Evolutionary conservation across 257 asterid genomes (phyloP), one percentile per base, ranked within the genome.

Genomic region (Penstemon newberryi): DNA sequence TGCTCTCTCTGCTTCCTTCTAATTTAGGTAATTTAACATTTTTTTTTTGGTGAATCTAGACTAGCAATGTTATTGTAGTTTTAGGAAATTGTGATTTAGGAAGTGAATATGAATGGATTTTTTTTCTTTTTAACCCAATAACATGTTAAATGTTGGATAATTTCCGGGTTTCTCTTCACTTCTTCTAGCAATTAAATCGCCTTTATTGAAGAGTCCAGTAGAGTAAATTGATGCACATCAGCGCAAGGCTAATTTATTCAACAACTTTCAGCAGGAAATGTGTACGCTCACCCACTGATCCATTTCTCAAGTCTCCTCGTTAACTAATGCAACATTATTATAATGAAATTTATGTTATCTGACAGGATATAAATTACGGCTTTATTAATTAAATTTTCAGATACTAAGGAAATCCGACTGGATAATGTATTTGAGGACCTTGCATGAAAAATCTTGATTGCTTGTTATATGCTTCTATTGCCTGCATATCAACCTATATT

Each of bases 1-100:
- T 88, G 66, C 84, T 86, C 81, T 44, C 78, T 85, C 55, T 85
- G 66, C 76, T 91, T 71, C 83, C 92, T 69, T 10, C 78, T 78
- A 70, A 67, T 80, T 56, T 76, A 63, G 97, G 97, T 91, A 83
- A 65, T 56, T 66, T 61, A 4, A 8, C 60, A 1, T 6, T 45
- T 47, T 66, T 0, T 12, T 8, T 37, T 55, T 33, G 33, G 63
- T 63, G 46, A 12, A 10, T 39, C 70, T 66, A 58, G 5, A 45
- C 38, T 5, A 15, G 8, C 12, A 11, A 25, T 4, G 37, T 52
- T 36, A 53, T 18, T 6, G 54, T 57, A 53, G 65, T 39, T 65
- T 41, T 61, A 6, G 36, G 46, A 13, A 61, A 13, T 3, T 9
- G 19, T 44, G 69, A 25, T 25, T 25, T 25, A 25, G 36, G 19